These are phyloP conservation scores for Quercus parvula DNA, from an alignment of 306 rosid genomes.

Conservation along the genomic window DNA sequence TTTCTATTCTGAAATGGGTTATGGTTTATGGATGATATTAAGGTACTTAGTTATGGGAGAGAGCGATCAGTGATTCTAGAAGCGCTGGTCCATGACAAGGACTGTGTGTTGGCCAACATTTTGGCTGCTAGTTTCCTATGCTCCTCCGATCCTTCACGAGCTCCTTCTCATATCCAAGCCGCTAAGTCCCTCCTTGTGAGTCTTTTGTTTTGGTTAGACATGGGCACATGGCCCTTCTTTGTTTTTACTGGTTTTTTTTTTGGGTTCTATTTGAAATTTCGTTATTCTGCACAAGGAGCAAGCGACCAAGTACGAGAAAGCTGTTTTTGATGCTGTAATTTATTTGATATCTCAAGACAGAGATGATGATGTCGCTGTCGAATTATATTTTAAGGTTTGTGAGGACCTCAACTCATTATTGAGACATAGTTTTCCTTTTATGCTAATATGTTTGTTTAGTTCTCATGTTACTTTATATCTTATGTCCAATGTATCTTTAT, in stretches of 20 bases:
- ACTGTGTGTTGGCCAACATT: slow-evolving; percentile 80
- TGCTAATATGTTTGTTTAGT: neutral
- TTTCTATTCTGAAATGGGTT: slow-evolving; percentile 27
- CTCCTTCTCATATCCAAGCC: slow-evolving; percentile 42
- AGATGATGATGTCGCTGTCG: slow-evolving; percentile 72
- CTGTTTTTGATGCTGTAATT: slow-evolving; percentile 55
- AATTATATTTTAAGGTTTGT: slow-evolving; percentile 61
- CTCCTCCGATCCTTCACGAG: slow-evolving; percentile 52
- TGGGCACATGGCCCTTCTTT: neutral
- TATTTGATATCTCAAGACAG: slow-evolving; percentile 56
- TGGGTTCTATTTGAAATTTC: neutral
- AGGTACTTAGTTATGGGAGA: slow-evolving; percentile 78
- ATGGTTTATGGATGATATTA: slow-evolving; percentile 13
- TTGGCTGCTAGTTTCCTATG: slow-evolving; percentile 55
- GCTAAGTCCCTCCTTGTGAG: slow-evolving; percentile 64
- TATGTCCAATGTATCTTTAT: neutral
- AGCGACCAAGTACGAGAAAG: slow-evolving; percentile 80
- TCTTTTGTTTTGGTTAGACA: neutral
- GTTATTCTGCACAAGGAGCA: slow-evolving; percentile 48
- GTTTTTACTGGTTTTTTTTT: neutral
- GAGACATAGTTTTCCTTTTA: neutral
- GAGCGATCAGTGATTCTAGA: slow-evolving; percentile 69
- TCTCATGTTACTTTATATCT: neutral
- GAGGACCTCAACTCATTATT: neutral
- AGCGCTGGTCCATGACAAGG: slow-evolving; percentile 55